phyloP scores from a whole-genome alignment of 2,329 filamentous ascomycete species.

The Nemania diffusa region DNA sequence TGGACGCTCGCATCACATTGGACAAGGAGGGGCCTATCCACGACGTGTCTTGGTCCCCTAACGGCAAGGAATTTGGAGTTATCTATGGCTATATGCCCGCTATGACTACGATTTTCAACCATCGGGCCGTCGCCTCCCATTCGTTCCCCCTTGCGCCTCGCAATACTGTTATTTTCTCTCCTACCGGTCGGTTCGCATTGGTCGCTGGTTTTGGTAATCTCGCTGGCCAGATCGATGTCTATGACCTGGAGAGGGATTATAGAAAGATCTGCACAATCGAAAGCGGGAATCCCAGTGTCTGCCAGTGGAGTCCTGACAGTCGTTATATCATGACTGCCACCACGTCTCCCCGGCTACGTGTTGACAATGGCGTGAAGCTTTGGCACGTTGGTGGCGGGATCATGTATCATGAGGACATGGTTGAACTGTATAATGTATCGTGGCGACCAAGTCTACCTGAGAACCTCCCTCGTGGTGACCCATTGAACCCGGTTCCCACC shows the following conservation, averaged over 20 bases:
- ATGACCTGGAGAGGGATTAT: constrained; percentile 94
- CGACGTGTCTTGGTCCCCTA: constrained; percentile 98
- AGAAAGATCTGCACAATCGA: constrained; percentile 93
- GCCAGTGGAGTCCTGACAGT: constrained; percentile 96
- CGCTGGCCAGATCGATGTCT: constrained; percentile 96
- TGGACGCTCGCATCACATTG: constrained; percentile 89
- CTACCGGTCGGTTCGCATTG: constrained; percentile 89
- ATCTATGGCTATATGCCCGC: constrained; percentile 99
- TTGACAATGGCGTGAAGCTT: constrained; percentile 95
- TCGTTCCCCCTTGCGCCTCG: constrained; percentile 87
- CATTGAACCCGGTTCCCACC: constrained; percentile 76
- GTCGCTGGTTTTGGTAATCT: constrained; percentile 98
- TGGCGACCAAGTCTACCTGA: constrained; percentile 82
- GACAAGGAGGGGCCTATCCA: constrained; percentile 99
- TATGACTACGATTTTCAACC: constrained; percentile 98
- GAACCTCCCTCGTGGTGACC: constrained; percentile 71
- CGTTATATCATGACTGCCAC: constrained; percentile 97
- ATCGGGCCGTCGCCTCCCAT: constrained; percentile 82
- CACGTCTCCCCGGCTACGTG: constrained; percentile 91
- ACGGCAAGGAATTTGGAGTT: constrained; percentile 96
- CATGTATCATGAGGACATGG: constrained; percentile 96
- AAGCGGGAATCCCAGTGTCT: constrained; percentile 94
- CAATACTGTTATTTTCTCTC: constrained; percentile 96
- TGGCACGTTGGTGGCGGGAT: constrained; percentile 91
- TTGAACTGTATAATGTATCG: constrained; percentile 88